Base-by-base conservation (phyloP, 2,329 filamentous ascomycete species). In the Rhinocladiella similis region DNA sequence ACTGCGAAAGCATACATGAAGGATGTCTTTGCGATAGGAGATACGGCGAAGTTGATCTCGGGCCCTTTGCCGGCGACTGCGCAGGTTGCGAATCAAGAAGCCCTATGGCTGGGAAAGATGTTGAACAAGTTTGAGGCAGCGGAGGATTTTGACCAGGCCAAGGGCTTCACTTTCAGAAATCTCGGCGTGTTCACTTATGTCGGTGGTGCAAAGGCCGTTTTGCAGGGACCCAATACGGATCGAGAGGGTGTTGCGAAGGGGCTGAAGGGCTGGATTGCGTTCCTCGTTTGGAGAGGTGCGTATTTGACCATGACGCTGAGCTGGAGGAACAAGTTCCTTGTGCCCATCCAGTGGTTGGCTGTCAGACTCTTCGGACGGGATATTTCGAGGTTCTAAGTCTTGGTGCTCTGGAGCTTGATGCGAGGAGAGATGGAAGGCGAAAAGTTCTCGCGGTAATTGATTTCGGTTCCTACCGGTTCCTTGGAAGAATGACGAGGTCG, bases 131-230 rank as follows among this genome's bases (percentile, higher is more conserved):
- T 69, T n/a, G 38, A 56, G 20, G 42, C 54, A 10, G 41, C 56
- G 1, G 57, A 60, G 12, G 29, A 52, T n/a, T 66, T 54, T 42
- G 50, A 33, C 6, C 19, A 52, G 14, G 20, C 61, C 1, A 56
- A 67, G 1, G 68, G 73, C 5, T 86, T 85, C 66, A 77, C 75
- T 1, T 86, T 80, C 70, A 77, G 75, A 29, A 80, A 85, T 58
- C 67, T 85, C 52, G 83, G 83, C 2, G 77, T 82, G 2, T 73
- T 86, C 72, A 83, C 83, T 0, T 85, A 85, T 51, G 75, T 85
- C 16, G 83, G 83, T 0, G 78, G 79, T 25, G 80, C 78, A 66
- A 80, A 78, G 33, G 83, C 82, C 0, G 69, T 85, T 49, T 75
- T 86, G 69, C 83, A 86, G 65, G 69, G 76, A 13, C 73, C 74